Conservation (phyloP, 768 basidiomycete genomes). For the Boletus pseudo-olivaceus region DNA sequence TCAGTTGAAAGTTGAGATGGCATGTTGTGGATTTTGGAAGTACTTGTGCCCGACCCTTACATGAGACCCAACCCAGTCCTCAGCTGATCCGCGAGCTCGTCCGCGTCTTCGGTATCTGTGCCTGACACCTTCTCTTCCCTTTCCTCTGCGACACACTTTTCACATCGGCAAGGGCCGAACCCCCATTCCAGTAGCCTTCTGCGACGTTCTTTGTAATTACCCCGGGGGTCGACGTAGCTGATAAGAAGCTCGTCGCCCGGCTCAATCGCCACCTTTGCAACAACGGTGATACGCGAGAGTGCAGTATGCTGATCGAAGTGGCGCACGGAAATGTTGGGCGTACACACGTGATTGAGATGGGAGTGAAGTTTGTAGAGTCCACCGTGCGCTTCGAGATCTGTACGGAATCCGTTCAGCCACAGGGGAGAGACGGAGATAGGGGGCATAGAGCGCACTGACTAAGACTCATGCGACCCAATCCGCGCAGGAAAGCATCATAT, state of each 20-base stretch:
- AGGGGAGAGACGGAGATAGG: neutral
- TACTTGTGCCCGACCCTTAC: conserved; percentile 12
- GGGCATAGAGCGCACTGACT: conserved; percentile 47
- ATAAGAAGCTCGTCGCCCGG: conserved; percentile 73
- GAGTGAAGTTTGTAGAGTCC: conserved; percentile 85
- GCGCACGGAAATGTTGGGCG: conserved; percentile 74
- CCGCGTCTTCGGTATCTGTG: conserved; percentile 18
- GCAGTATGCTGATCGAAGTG: conserved; percentile 69
- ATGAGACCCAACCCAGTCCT: conserved; percentile 61
- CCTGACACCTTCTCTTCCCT: conserved; percentile 22
- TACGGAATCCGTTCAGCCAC: neutral
- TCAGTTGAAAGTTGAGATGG: neutral
- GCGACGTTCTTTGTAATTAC: conserved; percentile 40
- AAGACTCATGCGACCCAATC: conserved; percentile 74
- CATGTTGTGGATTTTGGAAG: neutral
- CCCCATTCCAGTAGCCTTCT: conserved; percentile 66
- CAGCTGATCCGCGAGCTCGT: conserved; percentile 55
- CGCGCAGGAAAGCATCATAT: conserved; percentile 71
- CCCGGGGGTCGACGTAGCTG: conserved; percentile 70
- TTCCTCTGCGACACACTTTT: conserved; percentile 62
- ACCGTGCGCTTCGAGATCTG: conserved; percentile 82
- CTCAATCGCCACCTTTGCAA: conserved; percentile 63
- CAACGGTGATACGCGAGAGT: conserved; percentile 69
- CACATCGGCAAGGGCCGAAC: conserved; percentile 67
- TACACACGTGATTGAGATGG: conserved; percentile 83